phyloP scores from a whole-genome alignment of 202 grass and related monocot species.

The Setaria italica region DNA sequence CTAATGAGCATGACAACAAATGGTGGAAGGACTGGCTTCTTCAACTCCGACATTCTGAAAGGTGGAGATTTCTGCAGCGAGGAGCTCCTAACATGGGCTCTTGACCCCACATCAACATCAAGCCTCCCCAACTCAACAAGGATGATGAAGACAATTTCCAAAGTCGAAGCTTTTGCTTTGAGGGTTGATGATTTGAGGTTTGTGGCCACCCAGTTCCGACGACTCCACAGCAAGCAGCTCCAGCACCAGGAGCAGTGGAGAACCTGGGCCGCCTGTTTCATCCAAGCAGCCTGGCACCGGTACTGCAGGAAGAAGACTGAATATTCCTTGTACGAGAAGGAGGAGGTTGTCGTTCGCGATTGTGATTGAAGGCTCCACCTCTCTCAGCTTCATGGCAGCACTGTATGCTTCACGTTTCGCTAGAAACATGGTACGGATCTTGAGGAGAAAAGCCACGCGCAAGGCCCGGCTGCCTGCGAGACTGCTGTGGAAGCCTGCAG shows the following conservation, averaged over 20 bases:
- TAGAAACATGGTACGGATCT: constrained; percentile 69
- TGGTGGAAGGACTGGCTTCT: constrained; percentile 91
- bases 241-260: constrained; percentile 71
- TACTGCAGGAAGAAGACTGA: constrained; percentile 84
- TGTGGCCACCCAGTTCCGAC: constrained; percentile 81
- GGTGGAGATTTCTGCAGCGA: constrained; percentile 89
- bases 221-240: constrained; percentile 80
- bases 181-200: constrained; percentile 85
- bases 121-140: constrained; percentile 82
- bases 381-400: constrained; percentile 68
- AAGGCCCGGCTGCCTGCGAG: constrained; percentile 60
- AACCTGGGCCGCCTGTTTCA: constrained; percentile 91
- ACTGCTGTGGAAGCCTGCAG: constrained; percentile 66
- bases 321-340: constrained; percentile 62
- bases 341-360: constrained; percentile 73
- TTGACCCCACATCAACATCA: constrained; percentile 68
- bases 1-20: constrained; percentile 84
- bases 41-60: constrained; percentile 77
- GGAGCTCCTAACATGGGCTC: constrained; percentile 92
- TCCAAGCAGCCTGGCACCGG: constrained; percentile 88
- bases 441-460: constrained; percentile 64
- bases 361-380: constrained; percentile 54
- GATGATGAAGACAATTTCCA: constrained; percentile 74
- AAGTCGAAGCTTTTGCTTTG: constrained; percentile 88
- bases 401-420: constrained; percentile 79